Evolutionary conservation across 192 early-diverging fungal species (phyloP).

Genomic region (Linnemannia hyalina): DNA sequence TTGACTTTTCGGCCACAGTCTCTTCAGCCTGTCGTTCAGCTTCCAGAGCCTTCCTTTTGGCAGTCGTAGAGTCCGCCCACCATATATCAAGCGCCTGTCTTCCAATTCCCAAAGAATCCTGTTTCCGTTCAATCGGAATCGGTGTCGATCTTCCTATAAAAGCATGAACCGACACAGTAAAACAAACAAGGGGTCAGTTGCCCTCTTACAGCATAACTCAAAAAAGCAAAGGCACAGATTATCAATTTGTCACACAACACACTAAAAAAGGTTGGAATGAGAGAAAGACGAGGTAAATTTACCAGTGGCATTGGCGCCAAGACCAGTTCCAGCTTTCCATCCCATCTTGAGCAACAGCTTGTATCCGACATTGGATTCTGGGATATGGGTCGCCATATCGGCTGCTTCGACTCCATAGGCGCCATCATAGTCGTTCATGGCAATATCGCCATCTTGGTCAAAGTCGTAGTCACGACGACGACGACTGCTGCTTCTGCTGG

Average conservation of each 20-base stretch:
- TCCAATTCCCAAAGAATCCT: constrained; percentile 76
- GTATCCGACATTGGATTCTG: constrained; percentile 74
- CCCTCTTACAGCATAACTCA: background rate
- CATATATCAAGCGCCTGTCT: constrained; percentile 67
- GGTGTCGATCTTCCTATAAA: constrained; percentile 75
- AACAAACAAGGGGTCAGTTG: background rate
- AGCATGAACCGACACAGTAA: background rate
- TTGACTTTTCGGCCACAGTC: constrained; percentile 65
- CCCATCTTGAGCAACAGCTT: constrained; percentile 79
- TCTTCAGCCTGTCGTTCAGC: constrained; percentile 77
- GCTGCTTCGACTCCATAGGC: constrained; percentile 37
- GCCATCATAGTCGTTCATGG: background rate
- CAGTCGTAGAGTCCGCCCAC: constrained; percentile 68
- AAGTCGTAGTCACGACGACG: constrained; percentile 1
- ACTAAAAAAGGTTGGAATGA: background rate
- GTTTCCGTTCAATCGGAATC: constrained; percentile 74
- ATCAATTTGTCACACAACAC: background rate
- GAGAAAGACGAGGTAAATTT: constrained; percentile 4
- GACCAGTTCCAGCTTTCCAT: constrained; percentile 73
- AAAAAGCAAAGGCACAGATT: background rate
- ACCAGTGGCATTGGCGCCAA: constrained; percentile 70
- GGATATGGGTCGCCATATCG: constrained; percentile 72
- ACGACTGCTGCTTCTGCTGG: background rate
- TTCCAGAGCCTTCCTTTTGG: constrained; percentile 73
- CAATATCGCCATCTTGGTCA: constrained; percentile 7